phyloP scores from a whole-genome alignment of 2,329 filamentous ascomycete species.

The Coniochaeta hoffmannii region DNA sequence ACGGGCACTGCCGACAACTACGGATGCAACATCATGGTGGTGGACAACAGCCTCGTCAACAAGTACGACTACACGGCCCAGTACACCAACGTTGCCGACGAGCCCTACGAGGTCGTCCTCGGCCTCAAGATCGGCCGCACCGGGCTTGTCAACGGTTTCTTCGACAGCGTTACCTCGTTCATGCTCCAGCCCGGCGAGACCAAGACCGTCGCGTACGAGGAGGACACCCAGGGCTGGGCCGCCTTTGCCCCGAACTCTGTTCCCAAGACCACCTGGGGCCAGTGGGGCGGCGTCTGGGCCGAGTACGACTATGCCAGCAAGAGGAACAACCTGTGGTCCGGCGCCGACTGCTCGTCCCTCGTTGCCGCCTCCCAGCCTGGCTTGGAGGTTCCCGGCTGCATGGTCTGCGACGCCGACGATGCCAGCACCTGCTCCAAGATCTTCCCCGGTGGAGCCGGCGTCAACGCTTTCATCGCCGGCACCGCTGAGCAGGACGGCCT shows the following conservation, averaged over 20 bases:
- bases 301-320: conserved; percentile 41
- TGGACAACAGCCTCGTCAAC: conserved; percentile 25
- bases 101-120: conserved; percentile 30
- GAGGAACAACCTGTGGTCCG: conserved; percentile 40
- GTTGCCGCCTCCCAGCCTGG: conserved; percentile 27
- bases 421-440: conserved; percentile 24
- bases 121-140: conserved; percentile 46
- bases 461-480: conserved; percentile 26
- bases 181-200: conserved; percentile 26
- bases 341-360: conserved; percentile 42
- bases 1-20: conserved; percentile 30
- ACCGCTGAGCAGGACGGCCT: conserved; percentile 25
- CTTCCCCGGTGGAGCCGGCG: conserved; percentile 17
- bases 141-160: conserved; percentile 40
- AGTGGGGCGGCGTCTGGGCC: conserved; percentile 38
- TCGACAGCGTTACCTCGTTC: conserved; percentile 28
- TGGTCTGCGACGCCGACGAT: conserved; percentile 32
- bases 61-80: conserved; percentile 37
- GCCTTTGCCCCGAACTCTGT: conserved; percentile 30
- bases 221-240: conserved; percentile 40
- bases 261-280: conserved; percentile 27
- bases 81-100: conserved; percentile 27
- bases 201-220: conserved; percentile 36
- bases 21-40: conserved; percentile 45
- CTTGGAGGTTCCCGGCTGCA: conserved; percentile 28